A percentile compares a stretch with the other conserved stretches of the same genome.
Conservation (phyloP, 2,329 filamentous ascomycete genomes). For the Colletotrichum liriopes region DNA sequence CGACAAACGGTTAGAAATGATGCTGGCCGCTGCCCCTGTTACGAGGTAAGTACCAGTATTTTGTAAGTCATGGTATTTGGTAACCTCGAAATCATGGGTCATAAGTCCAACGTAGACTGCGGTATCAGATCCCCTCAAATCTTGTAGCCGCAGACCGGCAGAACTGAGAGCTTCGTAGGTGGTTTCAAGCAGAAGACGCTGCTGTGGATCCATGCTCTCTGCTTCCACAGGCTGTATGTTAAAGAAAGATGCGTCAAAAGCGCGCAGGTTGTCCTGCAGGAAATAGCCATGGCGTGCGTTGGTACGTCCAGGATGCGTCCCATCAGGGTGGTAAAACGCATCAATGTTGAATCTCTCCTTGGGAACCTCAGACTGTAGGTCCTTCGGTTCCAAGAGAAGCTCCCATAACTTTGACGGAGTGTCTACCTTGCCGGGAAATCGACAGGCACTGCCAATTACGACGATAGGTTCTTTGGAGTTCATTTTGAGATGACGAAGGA, state of each 20-base stretch:
- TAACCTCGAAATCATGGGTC: conserved; percentile 47
- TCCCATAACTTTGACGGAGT: conserved; percentile 46
- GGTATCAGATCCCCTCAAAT: conserved; percentile 14
- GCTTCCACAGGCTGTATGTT: conserved; percentile 49
- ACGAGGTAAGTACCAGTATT: conserved; percentile 52
- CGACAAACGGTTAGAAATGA: conserved; percentile 57
- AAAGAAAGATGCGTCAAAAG: conserved; percentile 51
- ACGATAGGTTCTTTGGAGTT: conserved; percentile 44
- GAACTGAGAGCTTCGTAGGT: conserved; percentile 52
- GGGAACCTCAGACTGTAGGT: conserved; percentile 17
- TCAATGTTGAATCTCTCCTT: conserved; percentile 26
- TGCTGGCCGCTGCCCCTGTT: conserved; percentile 36
- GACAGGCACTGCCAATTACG: conserved; percentile 46
- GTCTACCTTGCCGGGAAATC: conserved; percentile 45
- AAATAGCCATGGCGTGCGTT: conserved; percentile 46
- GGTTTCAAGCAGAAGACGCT: conserved; percentile 52
- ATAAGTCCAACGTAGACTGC: conserved; percentile 45
- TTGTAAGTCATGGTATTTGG: conserved; percentile 46
- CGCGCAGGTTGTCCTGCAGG: conserved; percentile 41
- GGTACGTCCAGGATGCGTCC: conserved; percentile 38
- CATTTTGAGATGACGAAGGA: too few relatives aligned
- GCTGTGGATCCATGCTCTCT: conserved; percentile 53
- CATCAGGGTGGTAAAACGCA: conserved; percentile 19
- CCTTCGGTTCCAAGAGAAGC: conserved; percentile 38
- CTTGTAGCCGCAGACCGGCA: conserved; percentile 33